Conservation (phyloP, 768 basidiomycete genomes). For the Russula sp. region DNA sequence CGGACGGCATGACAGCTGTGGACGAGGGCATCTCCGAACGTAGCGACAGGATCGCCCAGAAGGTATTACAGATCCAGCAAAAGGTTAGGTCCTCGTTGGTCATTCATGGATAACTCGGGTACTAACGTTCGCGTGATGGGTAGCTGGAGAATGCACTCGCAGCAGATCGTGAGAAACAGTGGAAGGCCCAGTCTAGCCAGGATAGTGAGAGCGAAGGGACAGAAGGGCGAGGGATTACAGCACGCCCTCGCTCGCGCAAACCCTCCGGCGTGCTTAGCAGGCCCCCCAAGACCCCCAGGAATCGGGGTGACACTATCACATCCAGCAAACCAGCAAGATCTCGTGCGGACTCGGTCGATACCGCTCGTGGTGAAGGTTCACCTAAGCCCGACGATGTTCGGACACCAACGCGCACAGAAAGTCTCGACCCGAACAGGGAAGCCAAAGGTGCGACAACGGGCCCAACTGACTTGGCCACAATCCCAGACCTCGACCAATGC, state of each 20-base stretch:
- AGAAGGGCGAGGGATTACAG: slow-evolving; percentile 29
- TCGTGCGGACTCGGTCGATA: slow-evolving; percentile 26
- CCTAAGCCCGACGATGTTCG: not conserved
- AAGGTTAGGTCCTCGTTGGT: slow-evolving; percentile 54
- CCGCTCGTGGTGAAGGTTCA: slow-evolving; percentile 30
- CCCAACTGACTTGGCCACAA: not conserved
- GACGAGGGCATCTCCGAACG: slow-evolving; percentile 80
- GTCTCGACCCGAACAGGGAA: not conserved
- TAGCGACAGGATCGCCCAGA: slow-evolving; percentile 83
- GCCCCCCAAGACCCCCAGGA: slow-evolving; percentile 25
- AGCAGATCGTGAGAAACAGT: slow-evolving; percentile 44
- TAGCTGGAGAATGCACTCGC: slow-evolving; percentile 74
- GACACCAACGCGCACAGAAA: slow-evolving; percentile 14
- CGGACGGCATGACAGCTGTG: slow-evolving; percentile 80
- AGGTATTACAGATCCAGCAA: slow-evolving; percentile 83
- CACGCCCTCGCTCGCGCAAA: slow-evolving; percentile 32
- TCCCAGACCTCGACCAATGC: not conserved
- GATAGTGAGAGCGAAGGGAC: slow-evolving; percentile 44
- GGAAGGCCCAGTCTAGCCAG: slow-evolving; percentile 43
- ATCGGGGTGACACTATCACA: slow-evolving; percentile 53
- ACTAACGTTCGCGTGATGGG: slow-evolving; percentile 4
- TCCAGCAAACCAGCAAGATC: slow-evolving; percentile 38
- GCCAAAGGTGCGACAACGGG: not conserved
- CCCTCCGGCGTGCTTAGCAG: slow-evolving; percentile 29
- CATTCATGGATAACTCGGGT: not conserved